Conservation (phyloP, 2,329 filamentous ascomycete genomes). For the Endoconidiophora polonica region DNA sequence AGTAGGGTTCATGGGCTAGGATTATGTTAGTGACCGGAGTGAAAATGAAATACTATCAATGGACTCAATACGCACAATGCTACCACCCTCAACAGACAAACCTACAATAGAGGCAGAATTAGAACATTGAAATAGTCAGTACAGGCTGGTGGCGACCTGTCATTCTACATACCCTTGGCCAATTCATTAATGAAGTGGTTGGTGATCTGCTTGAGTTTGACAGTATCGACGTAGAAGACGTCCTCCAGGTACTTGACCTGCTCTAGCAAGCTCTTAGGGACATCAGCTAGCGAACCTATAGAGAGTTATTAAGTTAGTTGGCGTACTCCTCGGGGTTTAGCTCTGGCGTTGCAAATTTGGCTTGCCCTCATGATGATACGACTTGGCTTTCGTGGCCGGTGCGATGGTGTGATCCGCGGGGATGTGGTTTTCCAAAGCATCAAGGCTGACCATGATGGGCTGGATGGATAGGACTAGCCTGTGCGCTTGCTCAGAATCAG, state of each 20-base stretch:
- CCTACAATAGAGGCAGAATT: background rate
- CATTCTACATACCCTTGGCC: slow-evolving; percentile 47
- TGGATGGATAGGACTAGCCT: background rate
- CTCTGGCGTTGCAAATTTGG: background rate
- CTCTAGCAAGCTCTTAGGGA: slow-evolving; percentile 63
- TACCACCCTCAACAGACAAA: slow-evolving; percentile 63
- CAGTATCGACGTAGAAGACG: slow-evolving; percentile 58
- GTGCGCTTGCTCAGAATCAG: background rate
- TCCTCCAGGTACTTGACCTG: slow-evolving; percentile 78
- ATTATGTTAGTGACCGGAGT: background rate
- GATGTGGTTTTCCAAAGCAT: slow-evolving; percentile 5
- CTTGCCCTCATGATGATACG: slow-evolving; percentile 12
- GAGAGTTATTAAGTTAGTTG: slow-evolving; percentile 6
- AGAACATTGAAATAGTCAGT: background rate
- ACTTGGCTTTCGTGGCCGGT: slow-evolving; percentile 11
- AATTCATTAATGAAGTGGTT: slow-evolving; percentile 81
- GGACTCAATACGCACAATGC: slow-evolving; percentile 54
- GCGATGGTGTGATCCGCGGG: slow-evolving; percentile 12
- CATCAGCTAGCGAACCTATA: slow-evolving; percentile 74
- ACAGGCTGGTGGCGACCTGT: background rate
- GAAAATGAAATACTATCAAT: background rate
- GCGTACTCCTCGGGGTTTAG: background rate
- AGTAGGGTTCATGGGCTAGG: slow-evolving; percentile 88
- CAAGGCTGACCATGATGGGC: background rate
- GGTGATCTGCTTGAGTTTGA: slow-evolving; percentile 79